These are phyloP conservation scores for Chlamydomonas schloesseri DNA, from an alignment of 139 green algal species.

Conservation along the genomic window DNA sequence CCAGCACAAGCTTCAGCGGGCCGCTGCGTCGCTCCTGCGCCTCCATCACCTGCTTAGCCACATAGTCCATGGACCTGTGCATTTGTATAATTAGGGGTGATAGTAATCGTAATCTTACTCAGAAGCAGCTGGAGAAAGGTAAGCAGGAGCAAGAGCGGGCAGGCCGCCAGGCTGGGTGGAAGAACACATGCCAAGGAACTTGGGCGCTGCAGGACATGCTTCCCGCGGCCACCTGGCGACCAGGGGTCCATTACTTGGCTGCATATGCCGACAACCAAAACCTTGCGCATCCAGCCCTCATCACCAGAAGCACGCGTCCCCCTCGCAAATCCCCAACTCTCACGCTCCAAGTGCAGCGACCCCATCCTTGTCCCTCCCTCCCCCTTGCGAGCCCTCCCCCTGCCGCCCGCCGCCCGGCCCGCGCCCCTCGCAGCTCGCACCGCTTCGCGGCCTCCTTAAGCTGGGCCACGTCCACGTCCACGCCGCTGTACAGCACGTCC, in stretches of 20 bases:
- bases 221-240: no score
- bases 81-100: neutral
- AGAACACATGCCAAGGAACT: no score
- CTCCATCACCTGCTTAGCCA: neutral
- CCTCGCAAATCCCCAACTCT: no score
- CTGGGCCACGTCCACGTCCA: conserved; percentile 1
- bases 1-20: conserved; percentile 13
- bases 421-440: neutral
- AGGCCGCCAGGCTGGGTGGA: no score
- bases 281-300: no score
- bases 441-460: conserved; percentile 26
- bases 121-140: neutral
- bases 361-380: neutral
- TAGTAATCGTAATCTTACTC: neutral
- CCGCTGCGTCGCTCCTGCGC: neutral
- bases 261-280: no score
- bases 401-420: neutral
- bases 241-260: no score
- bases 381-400: neutral
- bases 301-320: no score
- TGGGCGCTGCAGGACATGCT: no score
- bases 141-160: neutral
- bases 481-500: conserved; percentile 28
- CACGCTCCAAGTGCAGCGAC: no score
- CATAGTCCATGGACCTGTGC: conserved; percentile 38